Evolutionary conservation across 768 basidiomycete species (phyloP).

Genomic region (Tulasnella sp.): DNA sequence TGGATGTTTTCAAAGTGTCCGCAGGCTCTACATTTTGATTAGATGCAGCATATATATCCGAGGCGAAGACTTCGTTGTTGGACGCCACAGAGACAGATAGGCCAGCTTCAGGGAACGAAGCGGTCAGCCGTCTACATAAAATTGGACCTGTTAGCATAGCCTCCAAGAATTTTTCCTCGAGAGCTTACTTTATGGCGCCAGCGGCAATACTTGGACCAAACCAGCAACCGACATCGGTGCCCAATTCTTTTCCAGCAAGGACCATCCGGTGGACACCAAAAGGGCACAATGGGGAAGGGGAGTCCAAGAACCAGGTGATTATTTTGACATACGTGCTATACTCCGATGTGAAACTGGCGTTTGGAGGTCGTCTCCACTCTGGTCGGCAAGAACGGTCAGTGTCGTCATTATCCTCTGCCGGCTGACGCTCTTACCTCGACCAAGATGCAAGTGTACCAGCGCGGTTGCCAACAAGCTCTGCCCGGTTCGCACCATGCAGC

Average conservation of each 20-base stretch:
- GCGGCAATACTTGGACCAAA: conserved; percentile 98
- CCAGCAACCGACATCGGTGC: conserved; percentile 95
- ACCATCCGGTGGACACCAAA: conserved; percentile 98
- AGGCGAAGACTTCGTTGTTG: conserved; percentile 73
- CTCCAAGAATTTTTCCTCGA: too few species aligned
- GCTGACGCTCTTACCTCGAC: conserved; percentile 41
- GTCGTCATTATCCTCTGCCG: neutral
- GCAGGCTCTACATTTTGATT: neutral
- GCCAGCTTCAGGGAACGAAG: conserved; percentile 66
- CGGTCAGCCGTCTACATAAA: conserved; percentile 51
- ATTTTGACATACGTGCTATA: conserved; percentile 87
- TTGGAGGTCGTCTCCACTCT: conserved; percentile 80
- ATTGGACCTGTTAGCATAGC: neutral
- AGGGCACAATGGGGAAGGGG: conserved; percentile 68
- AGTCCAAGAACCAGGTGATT: conserved; percentile 90
- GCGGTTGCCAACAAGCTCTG: conserved; percentile 76
- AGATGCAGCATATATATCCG: conserved; percentile 77
- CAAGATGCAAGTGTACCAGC: conserved; percentile 62
- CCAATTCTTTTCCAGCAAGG: conserved; percentile 83
- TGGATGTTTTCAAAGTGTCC: neutral
- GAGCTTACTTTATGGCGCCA: conserved; percentile 74
- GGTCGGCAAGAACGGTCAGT: neutral
- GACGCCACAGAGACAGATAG: conserved; percentile 72
- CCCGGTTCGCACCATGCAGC: conserved; percentile 83
- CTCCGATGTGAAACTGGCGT: conserved; percentile 44